Evolutionary conservation across 768 basidiomycete genomes (phyloP).

Genomic region (Brasilioporus rufonigricans): DNA sequence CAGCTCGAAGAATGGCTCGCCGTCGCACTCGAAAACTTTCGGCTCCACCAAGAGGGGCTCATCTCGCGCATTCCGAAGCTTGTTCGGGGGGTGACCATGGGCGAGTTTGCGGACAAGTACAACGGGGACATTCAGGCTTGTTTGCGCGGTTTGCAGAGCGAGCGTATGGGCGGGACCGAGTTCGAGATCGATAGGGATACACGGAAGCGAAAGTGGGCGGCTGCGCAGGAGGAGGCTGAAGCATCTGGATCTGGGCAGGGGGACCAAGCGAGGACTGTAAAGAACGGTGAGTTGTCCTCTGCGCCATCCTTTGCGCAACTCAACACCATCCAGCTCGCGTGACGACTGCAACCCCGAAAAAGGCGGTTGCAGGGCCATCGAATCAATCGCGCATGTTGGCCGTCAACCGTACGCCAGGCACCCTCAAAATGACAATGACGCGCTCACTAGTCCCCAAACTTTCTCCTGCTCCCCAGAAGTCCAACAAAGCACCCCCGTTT

Average conservation of each 20-base stretch:
- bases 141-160: conserved; percentile 64
- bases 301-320: background rate
- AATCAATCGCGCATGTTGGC: conserved; percentile 43
- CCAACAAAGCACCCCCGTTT: conserved; percentile 24
- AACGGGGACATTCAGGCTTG: conserved; percentile 73
- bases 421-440: conserved; percentile 27
- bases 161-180: conserved; percentile 50
- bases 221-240: conserved; percentile 53
- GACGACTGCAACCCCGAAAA: conserved; percentile 49
- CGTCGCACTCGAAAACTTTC: conserved; percentile 72
- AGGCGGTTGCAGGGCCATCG: conserved; percentile 45
- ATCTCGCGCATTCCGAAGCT: conserved; percentile 73
- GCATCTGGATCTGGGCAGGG: conserved; percentile 33
- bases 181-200: conserved; percentile 64
- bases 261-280: conserved; percentile 42
- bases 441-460: conserved; percentile 29
- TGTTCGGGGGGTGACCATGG: conserved; percentile 69
- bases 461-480: conserved; percentile 38
- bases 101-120: conserved; percentile 77
- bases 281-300: conserved; percentile 47
- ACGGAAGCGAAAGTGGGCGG: conserved; percentile 77
- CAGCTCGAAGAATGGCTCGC: conserved; percentile 76
- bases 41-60: conserved; percentile 70
- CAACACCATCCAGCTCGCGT: conserved; percentile 38
- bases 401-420: conserved; percentile 42